Conservation (phyloP, 2,329 filamentous ascomycete species). For the Zymoseptoria brevis region DNA sequence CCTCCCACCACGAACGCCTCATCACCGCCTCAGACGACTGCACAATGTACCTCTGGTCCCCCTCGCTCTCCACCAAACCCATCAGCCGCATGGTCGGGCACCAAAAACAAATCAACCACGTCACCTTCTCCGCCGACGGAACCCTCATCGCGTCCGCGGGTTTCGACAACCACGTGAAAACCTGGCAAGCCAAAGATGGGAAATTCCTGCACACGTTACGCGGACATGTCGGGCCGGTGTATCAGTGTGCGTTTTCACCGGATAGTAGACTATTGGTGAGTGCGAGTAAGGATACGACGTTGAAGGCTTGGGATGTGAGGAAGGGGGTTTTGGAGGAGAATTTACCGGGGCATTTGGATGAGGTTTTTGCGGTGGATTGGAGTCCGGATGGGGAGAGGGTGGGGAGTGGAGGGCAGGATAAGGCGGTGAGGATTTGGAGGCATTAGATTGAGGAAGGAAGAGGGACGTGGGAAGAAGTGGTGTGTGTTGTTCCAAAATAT, state of each 20-base stretch:
- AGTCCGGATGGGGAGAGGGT: conserved; percentile 82
- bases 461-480: background rate
- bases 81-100: conserved; percentile 85
- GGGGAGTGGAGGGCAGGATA: conserved; percentile 88
- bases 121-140: conserved; percentile 87
- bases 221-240: conserved; percentile 85
- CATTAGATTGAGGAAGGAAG: conserved; percentile 38
- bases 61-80: conserved; percentile 68
- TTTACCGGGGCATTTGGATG: conserved; percentile 81
- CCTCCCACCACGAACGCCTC: conserved; percentile 63
- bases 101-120: conserved; percentile 94
- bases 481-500: background rate
- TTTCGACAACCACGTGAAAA: conserved; percentile 91
- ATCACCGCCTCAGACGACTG: conserved; percentile 92
- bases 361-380: conserved; percentile 94
- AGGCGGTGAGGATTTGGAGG: conserved; percentile 59
- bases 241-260: conserved; percentile 85
- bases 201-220: conserved; percentile 79
- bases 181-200: conserved; percentile 73
- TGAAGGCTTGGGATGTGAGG: conserved; percentile 90
- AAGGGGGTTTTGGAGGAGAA: conserved; percentile 75
- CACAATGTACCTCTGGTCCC: conserved; percentile 94
- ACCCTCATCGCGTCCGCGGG: conserved; percentile 76
- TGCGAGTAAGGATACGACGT: conserved; percentile 80
- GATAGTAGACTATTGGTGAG: conserved; percentile 86